Percentiles rank a stretch among this genome's conserved stretches.
phyloP scores from a whole-genome alignment of 148 eudicot genomes.

The Polygonum aviculare region DNA sequence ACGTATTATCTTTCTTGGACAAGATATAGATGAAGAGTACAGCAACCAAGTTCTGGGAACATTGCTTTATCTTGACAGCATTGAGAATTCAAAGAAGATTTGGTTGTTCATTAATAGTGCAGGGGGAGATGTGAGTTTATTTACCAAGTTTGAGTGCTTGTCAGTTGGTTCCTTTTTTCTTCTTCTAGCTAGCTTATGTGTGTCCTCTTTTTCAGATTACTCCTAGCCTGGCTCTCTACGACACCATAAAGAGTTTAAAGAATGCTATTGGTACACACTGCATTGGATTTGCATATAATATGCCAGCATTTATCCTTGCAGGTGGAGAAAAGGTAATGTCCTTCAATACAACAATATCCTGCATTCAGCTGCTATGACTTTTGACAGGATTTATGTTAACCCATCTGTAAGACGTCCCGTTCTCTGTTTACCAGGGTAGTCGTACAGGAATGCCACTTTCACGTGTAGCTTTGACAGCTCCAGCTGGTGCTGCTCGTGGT shows the following conservation, averaged over 20 bases:
- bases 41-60: conserved; percentile 76
- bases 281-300: conserved; percentile 63
- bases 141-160: neutral
- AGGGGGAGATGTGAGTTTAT: conserved; percentile 86
- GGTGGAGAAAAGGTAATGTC: conserved; percentile 76
- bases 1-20: conserved; percentile 62
- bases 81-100: conserved; percentile 50
- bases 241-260: conserved; percentile 76
- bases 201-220: conserved; percentile 50
- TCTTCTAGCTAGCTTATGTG: neutral
- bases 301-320: conserved; percentile 76
- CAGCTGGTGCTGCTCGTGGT: conserved; percentile 83
- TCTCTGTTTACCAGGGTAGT: conserved; percentile 42
- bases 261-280: conserved; percentile 74
- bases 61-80: conserved; percentile 71
- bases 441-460: conserved; percentile 77
- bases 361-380: no score
- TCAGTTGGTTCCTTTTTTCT: neutral
- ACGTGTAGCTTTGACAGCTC: conserved; percentile 58
- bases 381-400: neutral
- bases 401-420: neutral
- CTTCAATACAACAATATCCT: no score
- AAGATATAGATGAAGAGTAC: conserved; percentile 65
- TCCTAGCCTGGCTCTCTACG: conserved; percentile 77
- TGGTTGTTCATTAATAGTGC: conserved; percentile 66